phyloP scores from a whole-genome alignment of 352 stramenopile genomes.

The Phytopythium sindhum region DNA sequence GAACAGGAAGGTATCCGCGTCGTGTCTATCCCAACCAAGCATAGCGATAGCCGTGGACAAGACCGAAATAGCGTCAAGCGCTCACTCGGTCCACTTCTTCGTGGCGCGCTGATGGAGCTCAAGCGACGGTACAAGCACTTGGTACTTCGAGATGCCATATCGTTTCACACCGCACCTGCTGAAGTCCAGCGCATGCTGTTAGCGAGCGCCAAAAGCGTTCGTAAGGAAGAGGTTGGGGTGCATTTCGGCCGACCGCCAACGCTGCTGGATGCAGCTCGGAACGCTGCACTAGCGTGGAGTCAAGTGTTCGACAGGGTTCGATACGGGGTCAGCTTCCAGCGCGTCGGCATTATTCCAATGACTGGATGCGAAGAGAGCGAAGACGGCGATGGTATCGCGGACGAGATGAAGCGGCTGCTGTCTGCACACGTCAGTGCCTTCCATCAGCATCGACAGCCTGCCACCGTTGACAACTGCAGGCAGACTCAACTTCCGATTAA shows the following conservation, averaged over 20 bases:
- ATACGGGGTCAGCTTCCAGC: slow-evolving; percentile 18
- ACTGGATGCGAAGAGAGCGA: background rate
- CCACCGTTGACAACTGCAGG: background rate
- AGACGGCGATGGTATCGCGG: slow-evolving; percentile 1
- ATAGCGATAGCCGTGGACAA: background rate
- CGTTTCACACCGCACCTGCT: slow-evolving; percentile 14
- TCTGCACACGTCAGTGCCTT: background rate
- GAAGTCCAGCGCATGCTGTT: slow-evolving; percentile 20
- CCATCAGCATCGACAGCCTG: background rate
- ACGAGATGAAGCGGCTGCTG: slow-evolving; percentile 25
- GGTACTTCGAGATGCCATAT: slow-evolving; percentile 17
- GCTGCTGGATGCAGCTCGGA: slow-evolving; percentile 21
- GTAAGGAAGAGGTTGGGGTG: slow-evolving; percentile 5
- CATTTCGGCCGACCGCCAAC: slow-evolving; percentile 21
- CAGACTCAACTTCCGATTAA: background rate
- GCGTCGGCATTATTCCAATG: slow-evolving; percentile 14
- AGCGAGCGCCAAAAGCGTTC: background rate
- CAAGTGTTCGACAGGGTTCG: slow-evolving; percentile 12
- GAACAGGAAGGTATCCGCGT: slow-evolving; percentile 17
- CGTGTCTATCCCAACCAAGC: slow-evolving; percentile 15
- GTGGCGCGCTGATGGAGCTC: slow-evolving; percentile 15
- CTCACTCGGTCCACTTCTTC: slow-evolving; percentile 8
- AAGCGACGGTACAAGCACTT: slow-evolving; percentile 22
- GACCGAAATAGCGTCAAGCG: slow-evolving; percentile 9
- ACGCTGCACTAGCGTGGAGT: slow-evolving; percentile 16